These are phyloP conservation scores for Torulaspora delbrueckii DNA, from an alignment of 805 yeast species.

Conservation along the genomic window DNA sequence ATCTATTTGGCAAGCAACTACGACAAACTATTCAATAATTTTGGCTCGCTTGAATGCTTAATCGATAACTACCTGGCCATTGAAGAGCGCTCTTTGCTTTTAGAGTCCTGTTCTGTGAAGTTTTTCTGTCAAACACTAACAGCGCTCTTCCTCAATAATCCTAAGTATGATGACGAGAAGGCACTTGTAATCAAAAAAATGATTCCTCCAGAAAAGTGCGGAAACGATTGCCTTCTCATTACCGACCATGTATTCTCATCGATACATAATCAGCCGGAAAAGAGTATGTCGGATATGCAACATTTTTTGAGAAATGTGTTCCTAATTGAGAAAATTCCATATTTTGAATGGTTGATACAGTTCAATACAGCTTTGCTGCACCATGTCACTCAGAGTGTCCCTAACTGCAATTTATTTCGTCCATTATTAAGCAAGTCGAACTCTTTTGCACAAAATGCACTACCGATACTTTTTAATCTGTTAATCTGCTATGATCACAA, in stretches of 20 bases:
- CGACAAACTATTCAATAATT: conserved; percentile 5
- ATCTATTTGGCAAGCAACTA: neutral
- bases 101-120: neutral
- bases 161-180: neutral
- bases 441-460: conserved; percentile 3
- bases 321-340: neutral
- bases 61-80: conserved; percentile 4
- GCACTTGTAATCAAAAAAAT: neutral
- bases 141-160: conserved; percentile 5
- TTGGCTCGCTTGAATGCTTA: conserved; percentile 6
- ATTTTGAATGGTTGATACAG: conserved; percentile 9
- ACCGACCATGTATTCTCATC: conserved; percentile 5
- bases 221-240: neutral
- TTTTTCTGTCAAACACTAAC: conserved; percentile 10
- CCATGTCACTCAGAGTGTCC: conserved; percentile 8
- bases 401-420: conserved; percentile 11
- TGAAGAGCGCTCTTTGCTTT: neutral
- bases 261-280: conserved; percentile 1
- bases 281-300: neutral
- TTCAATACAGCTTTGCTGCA: conserved; percentile 10
- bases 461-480: conserved; percentile 14
- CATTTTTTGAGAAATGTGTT: neutral
- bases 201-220: conserved; percentile 1
- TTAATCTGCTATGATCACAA: conserved; percentile 14
- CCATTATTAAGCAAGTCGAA: conserved; percentile 2